Conservation (phyloP, 495 filamentous ascomycete species). For the Penicillium roqueforti region DNA sequence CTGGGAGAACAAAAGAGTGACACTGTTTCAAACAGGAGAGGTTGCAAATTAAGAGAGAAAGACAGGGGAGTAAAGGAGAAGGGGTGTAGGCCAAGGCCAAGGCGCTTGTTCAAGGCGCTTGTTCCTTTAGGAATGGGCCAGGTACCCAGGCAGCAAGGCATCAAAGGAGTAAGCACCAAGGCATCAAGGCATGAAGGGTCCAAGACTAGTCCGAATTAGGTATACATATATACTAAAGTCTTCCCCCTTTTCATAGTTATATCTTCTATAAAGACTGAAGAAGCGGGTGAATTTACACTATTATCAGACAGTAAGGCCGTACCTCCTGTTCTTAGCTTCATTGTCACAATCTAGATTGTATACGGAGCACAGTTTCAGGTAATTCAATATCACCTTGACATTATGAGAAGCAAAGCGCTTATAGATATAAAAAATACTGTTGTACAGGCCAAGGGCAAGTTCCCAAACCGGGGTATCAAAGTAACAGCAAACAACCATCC, state of each 20-base stretch:
- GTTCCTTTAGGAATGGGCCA: conserved; percentile 9
- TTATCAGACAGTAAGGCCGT: no score
- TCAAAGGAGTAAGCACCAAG: no score
- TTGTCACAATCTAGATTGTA: not conserved
- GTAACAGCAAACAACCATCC: conserved; percentile 1
- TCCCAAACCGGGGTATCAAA: conserved; percentile 9
- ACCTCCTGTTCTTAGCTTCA: not conserved
- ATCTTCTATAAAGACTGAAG: no score
- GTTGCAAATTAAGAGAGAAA: conserved; percentile 5
- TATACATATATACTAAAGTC: no score
- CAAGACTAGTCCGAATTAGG: not conserved
- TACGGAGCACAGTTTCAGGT: not conserved
- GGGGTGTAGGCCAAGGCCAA: conserved; percentile 3
- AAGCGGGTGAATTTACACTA: no score
- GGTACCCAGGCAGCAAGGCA: not conserved
- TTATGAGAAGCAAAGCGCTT: not conserved
- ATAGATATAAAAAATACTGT: not conserved
- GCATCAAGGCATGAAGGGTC: not conserved
- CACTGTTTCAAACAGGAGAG: conserved; percentile 28
- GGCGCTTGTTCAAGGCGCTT: conserved; percentile 16
- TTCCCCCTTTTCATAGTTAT: no score
- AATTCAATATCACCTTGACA: not conserved
- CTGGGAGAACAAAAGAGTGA: conserved; percentile 27
- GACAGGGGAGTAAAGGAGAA: conserved; percentile 14
- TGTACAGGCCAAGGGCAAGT: conserved; percentile 3